Conservation (phyloP, 202 grass and related monocot genomes). For the Setaria viridis region DNA sequence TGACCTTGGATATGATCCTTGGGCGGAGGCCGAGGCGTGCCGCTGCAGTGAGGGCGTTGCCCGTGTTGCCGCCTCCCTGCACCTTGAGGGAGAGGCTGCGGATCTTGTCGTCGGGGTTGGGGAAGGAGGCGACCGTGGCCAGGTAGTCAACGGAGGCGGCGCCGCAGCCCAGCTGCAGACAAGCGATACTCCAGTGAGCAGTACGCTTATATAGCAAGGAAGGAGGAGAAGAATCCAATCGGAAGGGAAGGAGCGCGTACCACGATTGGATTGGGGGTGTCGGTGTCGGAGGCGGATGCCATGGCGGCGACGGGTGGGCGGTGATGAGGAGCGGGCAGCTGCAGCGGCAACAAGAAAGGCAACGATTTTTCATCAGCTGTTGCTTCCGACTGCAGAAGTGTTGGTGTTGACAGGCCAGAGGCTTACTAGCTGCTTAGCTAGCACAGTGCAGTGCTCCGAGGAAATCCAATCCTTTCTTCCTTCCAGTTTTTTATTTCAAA, state of each 20-base stretch:
- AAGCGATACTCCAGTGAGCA: too few species aligned
- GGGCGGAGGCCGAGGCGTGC: constrained; percentile 71
- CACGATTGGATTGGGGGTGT: neutral
- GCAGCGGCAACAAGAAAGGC: neutral
- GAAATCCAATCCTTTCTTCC: too few species aligned
- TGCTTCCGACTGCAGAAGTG: too few species aligned
- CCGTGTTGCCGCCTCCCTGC: too few species aligned
- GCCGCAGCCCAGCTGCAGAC: constrained; percentile 70
- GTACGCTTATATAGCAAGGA: too few species aligned
- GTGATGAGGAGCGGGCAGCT: neutral
- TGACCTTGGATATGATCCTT: constrained; percentile 68
- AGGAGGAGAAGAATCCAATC: neutral
- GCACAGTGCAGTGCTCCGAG: too few species aligned
- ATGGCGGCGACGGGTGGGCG: neutral
- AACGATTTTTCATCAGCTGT: neutral
- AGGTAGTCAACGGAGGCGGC: constrained; percentile 2
- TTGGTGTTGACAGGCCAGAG: too few species aligned
- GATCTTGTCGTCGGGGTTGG: too few species aligned
- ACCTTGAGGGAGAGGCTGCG: too few species aligned
- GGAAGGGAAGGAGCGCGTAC: neutral
- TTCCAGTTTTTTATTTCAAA: too few species aligned
- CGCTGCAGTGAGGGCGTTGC: constrained; percentile 53
- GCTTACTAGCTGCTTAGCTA: too few species aligned
- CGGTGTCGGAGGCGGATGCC: neutral
- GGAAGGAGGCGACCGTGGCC: too few species aligned